phyloP scores from a whole-genome alignment of 2,329 filamentous ascomycete genomes.

The Ophiostoma sp. region DNA sequence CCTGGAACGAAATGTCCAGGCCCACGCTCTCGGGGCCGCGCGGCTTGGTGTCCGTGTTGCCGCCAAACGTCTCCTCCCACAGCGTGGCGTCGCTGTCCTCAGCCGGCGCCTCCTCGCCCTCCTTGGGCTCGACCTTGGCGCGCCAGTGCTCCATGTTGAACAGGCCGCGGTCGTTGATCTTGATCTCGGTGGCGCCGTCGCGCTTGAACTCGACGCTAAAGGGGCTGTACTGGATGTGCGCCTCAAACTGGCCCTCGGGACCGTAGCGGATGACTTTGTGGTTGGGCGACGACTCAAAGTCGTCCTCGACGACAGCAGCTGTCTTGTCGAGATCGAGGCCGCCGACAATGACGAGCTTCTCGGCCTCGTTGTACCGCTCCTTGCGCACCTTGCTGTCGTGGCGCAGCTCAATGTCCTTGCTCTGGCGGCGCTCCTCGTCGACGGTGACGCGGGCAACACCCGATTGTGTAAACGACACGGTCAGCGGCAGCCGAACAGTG shows the following conservation, averaged over 20 bases:
- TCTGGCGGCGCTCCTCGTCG: conserved; percentile 85
- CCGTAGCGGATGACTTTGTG: conserved; percentile 62
- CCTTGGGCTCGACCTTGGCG: conserved; percentile 68
- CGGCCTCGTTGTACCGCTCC: conserved; percentile 89
- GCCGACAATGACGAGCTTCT: conserved; percentile 79
- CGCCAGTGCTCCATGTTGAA: conserved; percentile 96
- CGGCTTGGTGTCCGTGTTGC: conserved; percentile 94
- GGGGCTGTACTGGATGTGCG: conserved; percentile 74
- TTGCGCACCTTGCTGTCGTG: conserved; percentile 81
- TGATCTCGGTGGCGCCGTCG: conserved; percentile 74
- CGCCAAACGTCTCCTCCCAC: conserved; percentile 97
- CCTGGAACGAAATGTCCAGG: conserved; percentile 85
- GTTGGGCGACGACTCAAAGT: conserved; percentile 49
- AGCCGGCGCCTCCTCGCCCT: conserved; percentile 38
- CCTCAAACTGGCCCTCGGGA: conserved; percentile 68
- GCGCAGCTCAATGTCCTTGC: conserved; percentile 81
- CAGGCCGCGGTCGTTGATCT: conserved; percentile 82
- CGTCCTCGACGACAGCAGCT: conserved; percentile 66
- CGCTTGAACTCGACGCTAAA: conserved; percentile 83
- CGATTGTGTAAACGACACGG: conserved; percentile 81
- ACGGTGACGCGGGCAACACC: conserved; percentile 81
- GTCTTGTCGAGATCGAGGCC: conserved; percentile 67
- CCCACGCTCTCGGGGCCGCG: conserved; percentile 87
- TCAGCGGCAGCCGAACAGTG: conserved; percentile 73
- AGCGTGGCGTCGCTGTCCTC: conserved; percentile 77